A percentile compares a stretch with the other conserved stretches of the same genome.
phyloP scores from a whole-genome alignment of 1,139 yeast genomes.

The Sugiyamaella sp. region DNA sequence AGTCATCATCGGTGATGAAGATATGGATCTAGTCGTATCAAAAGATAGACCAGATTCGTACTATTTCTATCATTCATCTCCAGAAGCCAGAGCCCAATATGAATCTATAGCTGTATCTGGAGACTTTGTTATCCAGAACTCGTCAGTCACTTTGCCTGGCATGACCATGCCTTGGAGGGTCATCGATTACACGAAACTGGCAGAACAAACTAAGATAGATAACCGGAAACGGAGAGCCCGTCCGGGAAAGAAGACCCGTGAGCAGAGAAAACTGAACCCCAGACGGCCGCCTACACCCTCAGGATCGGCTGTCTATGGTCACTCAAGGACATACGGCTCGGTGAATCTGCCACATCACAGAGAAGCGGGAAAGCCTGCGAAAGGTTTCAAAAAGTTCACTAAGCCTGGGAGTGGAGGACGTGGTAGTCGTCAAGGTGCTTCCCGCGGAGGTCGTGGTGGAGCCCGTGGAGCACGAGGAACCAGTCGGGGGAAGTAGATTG shows the following conservation, averaged over 20 bases:
- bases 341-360: constrained; percentile 5
- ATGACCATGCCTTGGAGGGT: constrained; percentile 33
- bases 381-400: neutral
- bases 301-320: constrained; percentile 23
- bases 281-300: constrained; percentile 9
- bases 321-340: constrained; percentile 23
- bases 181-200: constrained; percentile 35
- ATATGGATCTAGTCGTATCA: constrained; percentile 17
- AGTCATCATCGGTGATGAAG: constrained; percentile 24
- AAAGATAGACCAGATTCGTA: constrained; percentile 35
- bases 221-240: constrained; percentile 31
- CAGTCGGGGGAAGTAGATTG: too few relatives aligned
- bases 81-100: constrained; percentile 20
- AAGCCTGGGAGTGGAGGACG: constrained; percentile 5
- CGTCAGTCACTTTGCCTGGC: constrained; percentile 27
- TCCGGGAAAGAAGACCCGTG: constrained; percentile 42
- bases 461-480: neutral
- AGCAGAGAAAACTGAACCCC: constrained; percentile 22
- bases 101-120: constrained; percentile 35
- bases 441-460: constrained; percentile 6
- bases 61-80: constrained; percentile 30
- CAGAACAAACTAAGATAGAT: constrained; percentile 29
- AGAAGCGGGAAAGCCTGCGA: neutral
- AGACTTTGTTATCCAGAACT: constrained; percentile 23
- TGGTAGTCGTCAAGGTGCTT: constrained; percentile 1